Percentiles rank a stretch among this genome's conserved stretches.
Evolutionary conservation across 371 early-diverging fungal species (phyloP).

Genomic region (Mucor sp.): DNA sequence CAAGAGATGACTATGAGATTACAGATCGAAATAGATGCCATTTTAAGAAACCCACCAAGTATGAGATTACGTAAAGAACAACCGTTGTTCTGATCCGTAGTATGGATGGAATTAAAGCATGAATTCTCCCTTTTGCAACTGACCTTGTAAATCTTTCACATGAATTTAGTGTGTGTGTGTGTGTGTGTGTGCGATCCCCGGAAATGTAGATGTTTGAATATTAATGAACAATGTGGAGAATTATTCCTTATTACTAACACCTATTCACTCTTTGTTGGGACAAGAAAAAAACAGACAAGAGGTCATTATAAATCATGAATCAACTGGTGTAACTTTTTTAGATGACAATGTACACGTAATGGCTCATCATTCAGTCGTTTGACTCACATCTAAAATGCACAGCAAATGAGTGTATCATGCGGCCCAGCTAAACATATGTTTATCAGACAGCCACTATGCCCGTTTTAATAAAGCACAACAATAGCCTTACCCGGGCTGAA

Average conservation of each 20-base stretch:
- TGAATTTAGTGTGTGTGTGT: not conserved
- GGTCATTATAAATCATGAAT: not conserved
- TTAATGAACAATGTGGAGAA: too few relatives aligned
- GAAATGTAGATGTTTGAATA: too few relatives aligned
- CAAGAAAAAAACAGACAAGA: too few relatives aligned
- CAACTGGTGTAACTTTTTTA: not conserved
- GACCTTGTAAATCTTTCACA: not conserved
- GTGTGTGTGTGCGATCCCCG: too few relatives aligned
- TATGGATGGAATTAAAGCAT: not conserved
- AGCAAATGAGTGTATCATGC: not conserved
- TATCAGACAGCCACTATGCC: not conserved
- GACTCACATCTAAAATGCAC: not conserved
- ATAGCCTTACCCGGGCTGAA: not conserved
- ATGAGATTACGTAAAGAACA: not conserved
- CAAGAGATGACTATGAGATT: not conserved
- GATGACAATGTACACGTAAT: not conserved
- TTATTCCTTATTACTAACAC: not conserved
- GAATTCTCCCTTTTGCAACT: constrained; percentile 4
- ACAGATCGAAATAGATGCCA: not conserved
- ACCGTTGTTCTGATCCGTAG: not conserved
- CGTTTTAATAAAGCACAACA: not conserved
- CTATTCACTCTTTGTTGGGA: too few relatives aligned
- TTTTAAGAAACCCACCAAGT: not conserved
- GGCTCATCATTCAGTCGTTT: not conserved
- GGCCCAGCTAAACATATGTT: not conserved